Percentiles rank a stretch among this genome's conserved stretches.
phyloP scores from a whole-genome alignment of 352 stramenopile genomes.

The Elongisporangium anandrum region DNA sequence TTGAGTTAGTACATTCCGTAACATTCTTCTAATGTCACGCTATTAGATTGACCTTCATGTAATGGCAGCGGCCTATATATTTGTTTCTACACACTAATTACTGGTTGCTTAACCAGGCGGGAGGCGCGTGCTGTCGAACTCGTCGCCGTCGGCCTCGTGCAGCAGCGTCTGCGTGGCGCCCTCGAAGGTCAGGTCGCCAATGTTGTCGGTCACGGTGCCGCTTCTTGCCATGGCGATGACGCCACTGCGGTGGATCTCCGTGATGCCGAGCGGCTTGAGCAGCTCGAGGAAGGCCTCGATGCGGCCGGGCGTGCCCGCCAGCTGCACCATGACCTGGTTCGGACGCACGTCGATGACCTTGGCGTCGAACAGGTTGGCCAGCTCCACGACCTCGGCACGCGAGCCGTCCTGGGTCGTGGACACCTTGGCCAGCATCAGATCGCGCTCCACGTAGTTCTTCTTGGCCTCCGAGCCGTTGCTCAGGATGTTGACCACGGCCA shows the following conservation, averaged over 20 bases:
- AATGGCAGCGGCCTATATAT: neutral
- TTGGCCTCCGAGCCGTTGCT: slow-evolving; percentile 53
- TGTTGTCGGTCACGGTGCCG: slow-evolving; percentile 55
- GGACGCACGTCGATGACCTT: slow-evolving; percentile 84
- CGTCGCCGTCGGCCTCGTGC: slow-evolving; percentile 55
- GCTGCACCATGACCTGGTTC: slow-evolving; percentile 80
- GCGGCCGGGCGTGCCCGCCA: slow-evolving; percentile 66
- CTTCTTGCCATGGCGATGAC: slow-evolving; percentile 83
- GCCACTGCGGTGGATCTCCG: slow-evolving; percentile 79
- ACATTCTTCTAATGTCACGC: neutral
- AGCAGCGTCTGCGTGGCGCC: slow-evolving; percentile 69
- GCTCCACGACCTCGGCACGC: slow-evolving; percentile 71
- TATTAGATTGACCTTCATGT: neutral
- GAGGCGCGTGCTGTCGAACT: slow-evolving; percentile 62
- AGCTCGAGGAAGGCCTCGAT: slow-evolving; percentile 83
- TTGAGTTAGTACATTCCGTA: neutral
- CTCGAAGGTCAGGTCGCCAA: slow-evolving; percentile 68
- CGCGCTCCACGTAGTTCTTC: slow-evolving; percentile 85
- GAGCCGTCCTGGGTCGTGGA: slow-evolving; percentile 62
- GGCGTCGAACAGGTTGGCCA: slow-evolving; percentile 81
- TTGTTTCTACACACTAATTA: slow-evolving; percentile 1
- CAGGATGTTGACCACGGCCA: slow-evolving; percentile 83
- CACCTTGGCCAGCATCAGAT: slow-evolving; percentile 85
- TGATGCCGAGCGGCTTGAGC: slow-evolving; percentile 78
- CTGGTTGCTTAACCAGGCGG: slow-evolving; percentile 49